These are phyloP conservation scores for Baudoinia panamericana DNA, from an alignment of 495 filamentous ascomycete genomes.

Conservation along the genomic window DNA sequence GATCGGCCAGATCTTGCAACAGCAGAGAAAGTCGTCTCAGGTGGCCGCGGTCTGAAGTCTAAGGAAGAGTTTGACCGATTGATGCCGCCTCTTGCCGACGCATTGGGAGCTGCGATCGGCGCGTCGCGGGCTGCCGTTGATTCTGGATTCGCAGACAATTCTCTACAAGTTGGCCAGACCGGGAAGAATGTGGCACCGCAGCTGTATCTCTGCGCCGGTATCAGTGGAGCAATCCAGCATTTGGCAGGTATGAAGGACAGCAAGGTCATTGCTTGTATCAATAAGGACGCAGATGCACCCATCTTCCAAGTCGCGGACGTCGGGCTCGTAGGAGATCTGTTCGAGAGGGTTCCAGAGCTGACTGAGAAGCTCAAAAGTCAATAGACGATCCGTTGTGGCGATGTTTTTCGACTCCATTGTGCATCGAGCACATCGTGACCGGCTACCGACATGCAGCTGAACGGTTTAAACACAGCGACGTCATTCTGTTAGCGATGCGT, in stretches of 20 bases:
- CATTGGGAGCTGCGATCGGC: conserved; percentile 83
- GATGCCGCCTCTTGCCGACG: conserved; percentile 82
- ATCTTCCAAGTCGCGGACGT: conserved; percentile 98
- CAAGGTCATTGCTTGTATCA: conserved; percentile 98
- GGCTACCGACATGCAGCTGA: too few relatives aligned
- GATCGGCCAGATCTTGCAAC: conserved; percentile 92
- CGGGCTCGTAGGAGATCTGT: conserved; percentile 86
- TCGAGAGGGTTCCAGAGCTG: conserved; percentile 88
- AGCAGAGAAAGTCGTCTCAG: conserved; percentile 78
- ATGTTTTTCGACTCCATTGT: too few relatives aligned
- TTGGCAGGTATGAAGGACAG: conserved; percentile 99
- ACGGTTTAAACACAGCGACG: too few relatives aligned
- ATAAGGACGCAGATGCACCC: conserved; percentile 92
- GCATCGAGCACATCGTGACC: too few relatives aligned
- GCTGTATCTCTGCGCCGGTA: conserved; percentile 88
- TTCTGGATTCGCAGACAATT: conserved; percentile 98
- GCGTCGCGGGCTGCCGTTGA: conserved; percentile 92
- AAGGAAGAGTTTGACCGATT: conserved; percentile 92
- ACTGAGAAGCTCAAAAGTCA: conserved; percentile 73
- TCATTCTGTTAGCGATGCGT: too few relatives aligned
- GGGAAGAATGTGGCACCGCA: conserved; percentile 97
- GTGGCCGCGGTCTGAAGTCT: conserved; percentile 86
- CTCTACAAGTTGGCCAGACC: conserved; percentile 93
- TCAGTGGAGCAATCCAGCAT: conserved; percentile 95
- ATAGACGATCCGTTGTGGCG: neutral